These are phyloP conservation scores for Fragaria vesca DNA, from an alignment of 306 rosid species.

Conservation along the genomic window DNA sequence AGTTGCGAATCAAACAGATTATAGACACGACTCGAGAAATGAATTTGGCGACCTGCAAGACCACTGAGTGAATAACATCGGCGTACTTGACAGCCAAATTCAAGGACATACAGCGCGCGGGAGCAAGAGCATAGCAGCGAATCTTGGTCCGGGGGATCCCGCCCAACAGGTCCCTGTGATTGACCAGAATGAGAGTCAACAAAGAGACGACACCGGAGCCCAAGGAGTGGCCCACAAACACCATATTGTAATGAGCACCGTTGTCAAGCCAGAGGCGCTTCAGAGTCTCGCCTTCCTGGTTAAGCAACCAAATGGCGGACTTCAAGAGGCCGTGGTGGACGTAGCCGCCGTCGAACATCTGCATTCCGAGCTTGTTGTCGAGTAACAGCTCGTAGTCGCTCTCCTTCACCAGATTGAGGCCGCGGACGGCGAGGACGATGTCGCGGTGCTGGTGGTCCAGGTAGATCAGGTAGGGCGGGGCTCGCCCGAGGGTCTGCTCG, in stretches of 20 bases:
- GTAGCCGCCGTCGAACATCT: slow-evolving; percentile 88
- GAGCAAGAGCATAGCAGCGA: slow-evolving; percentile 74
- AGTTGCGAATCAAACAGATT: background rate
- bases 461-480: slow-evolving; percentile 87
- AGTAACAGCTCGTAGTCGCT: slow-evolving; percentile 69
- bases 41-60: slow-evolving; percentile 41
- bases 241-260: slow-evolving; percentile 57
- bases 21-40: too few species aligned
- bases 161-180: slow-evolving; percentile 57
- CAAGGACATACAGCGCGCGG: slow-evolving; percentile 92
- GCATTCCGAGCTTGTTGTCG: slow-evolving; percentile 68
- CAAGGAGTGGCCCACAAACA: slow-evolving; percentile 81
- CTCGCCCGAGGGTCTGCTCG: slow-evolving; percentile 47
- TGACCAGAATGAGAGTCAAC: slow-evolving; percentile 62
- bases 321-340: slow-evolving; percentile 81
- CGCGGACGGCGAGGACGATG: slow-evolving; percentile 76
- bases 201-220: slow-evolving; percentile 90
- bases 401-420: slow-evolving; percentile 64
- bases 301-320: slow-evolving; percentile 78
- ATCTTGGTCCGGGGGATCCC: slow-evolving; percentile 68
- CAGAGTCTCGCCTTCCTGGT: slow-evolving; percentile 68
- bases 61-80: slow-evolving; percentile 70
- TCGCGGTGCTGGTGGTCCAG: slow-evolving; percentile 63
- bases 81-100: slow-evolving; percentile 95
- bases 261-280: slow-evolving; percentile 64